These are phyloP conservation scores for Diplocarpon rosae DNA, from an alignment of 2,329 filamentous ascomycete species.

Conservation along the genomic window DNA sequence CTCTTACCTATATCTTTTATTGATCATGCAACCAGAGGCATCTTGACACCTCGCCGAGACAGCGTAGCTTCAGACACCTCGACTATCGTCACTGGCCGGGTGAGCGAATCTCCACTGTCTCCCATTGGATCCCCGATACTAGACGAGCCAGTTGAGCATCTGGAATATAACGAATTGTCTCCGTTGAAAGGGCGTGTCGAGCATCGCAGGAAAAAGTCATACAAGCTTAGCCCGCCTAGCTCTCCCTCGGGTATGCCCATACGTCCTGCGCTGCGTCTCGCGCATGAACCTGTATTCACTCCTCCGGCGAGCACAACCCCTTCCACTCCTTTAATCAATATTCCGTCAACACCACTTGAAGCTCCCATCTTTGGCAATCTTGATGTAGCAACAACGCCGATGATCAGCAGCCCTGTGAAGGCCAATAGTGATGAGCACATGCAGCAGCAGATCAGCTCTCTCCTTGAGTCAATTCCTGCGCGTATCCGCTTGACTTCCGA, in stretches of 20 bases:
- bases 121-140: constrained; percentile 9
- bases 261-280: background rate
- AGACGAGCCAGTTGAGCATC: constrained; percentile 1
- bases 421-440: constrained; percentile 48
- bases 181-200: constrained; percentile 18
- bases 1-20: constrained; percentile 3
- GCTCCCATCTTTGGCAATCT: constrained; percentile 19
- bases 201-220: constrained; percentile 7
- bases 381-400: constrained; percentile 14
- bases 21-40: constrained; percentile 1
- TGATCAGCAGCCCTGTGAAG: constrained; percentile 19
- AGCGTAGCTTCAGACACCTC: constrained; percentile 17
- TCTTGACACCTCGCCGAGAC: constrained; percentile 9
- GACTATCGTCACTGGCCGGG: constrained; percentile 11
- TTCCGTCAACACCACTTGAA: constrained; percentile 13
- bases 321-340: constrained; percentile 1
- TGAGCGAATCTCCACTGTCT: constrained; percentile 6
- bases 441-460: constrained; percentile 68
- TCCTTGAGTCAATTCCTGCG: constrained; percentile 66
- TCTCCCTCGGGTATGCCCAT: constrained; percentile 11
- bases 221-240: constrained; percentile 17
- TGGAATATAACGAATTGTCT: constrained; percentile 12
- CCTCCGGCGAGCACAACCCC: constrained; percentile 12
- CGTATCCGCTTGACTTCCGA: constrained; percentile 63
- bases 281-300: background rate